Evolutionary conservation across 345 rosid species (phyloP), one percentile per base, ranked within the genome.

Genomic region (Orychophragmus violaceus): DNA sequence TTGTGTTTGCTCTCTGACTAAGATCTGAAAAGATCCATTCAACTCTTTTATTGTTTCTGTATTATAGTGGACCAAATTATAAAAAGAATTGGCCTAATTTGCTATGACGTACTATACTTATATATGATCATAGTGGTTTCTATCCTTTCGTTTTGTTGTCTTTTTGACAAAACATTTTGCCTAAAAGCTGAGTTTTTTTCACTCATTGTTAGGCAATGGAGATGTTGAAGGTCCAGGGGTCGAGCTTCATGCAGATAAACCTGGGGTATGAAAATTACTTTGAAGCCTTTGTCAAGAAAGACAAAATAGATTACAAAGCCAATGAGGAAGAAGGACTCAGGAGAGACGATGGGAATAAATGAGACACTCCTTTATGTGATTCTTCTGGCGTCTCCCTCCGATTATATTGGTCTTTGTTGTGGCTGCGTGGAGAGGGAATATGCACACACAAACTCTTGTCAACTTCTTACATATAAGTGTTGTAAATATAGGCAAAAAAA

Each of bases 121-220:
- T 56, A 35, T 59, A 11, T 24, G 49, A 23, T 41, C 36, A 59
- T 24, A 22, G 49, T n/a, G 10, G 57, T 46, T 24, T 58, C 36
- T 8, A 21, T 57, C 35, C 33, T 67, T 29, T 66, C 22, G 29
- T 35, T 35, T 16, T 16, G n/a, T 2, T 7, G 18, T 39, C 50
- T 35, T 17, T 68, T 25, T 19, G 32, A 25, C 41, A 24, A 39
- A 42, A 35, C 59, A 35, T 36, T 6, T 69, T n/a, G 22, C 61
- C 4, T 18, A 8, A 52, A 30, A 62, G 14, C 7, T n/a, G n/a
- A n/a, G n/a, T n/a, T n/a, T n/a, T n/a, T n/a, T n/a, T n/a, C n/a
- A n/a, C n/a, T n/a, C n/a, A n/a, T n/a, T 25, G 19, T 63, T n/a
- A 92, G 97, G 98, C 97, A 65, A 87, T 89, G 95, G 90, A 86